Evolutionary conservation across 2,329 filamentous ascomycete genomes (phyloP).

Genomic region (Pseudocercospora fijiensis): DNA sequence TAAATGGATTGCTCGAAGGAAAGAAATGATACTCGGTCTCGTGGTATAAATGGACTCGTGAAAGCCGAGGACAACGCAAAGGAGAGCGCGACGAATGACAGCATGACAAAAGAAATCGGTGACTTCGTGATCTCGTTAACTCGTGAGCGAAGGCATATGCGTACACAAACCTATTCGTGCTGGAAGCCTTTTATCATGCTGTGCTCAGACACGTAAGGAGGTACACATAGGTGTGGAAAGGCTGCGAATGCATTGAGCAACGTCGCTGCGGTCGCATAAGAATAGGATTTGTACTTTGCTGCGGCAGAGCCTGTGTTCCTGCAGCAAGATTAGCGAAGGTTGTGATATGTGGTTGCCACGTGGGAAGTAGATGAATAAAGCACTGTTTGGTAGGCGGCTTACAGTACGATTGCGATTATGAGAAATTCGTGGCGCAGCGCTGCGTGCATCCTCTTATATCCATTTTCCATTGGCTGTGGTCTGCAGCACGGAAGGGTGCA

Average conservation of each 20-base stretch:
- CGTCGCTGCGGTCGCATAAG: background rate
- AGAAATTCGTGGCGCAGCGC: background rate
- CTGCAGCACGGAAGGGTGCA: background rate
- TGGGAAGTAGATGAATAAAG: background rate
- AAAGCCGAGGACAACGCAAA: background rate
- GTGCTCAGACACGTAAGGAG: background rate
- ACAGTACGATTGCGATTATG: background rate
- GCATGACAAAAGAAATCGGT: background rate
- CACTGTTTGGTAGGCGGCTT: background rate
- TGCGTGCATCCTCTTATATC: background rate
- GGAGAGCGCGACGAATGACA: background rate
- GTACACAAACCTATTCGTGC: background rate
- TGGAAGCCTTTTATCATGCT: background rate
- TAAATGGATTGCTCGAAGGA: background rate
- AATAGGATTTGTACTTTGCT: background rate
- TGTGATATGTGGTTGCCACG: background rate
- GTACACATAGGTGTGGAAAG: background rate
- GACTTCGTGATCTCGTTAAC: background rate
- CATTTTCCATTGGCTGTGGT: background rate
- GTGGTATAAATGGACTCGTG: background rate
- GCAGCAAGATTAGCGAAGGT: background rate
- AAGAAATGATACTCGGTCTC: background rate
- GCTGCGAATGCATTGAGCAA: background rate
- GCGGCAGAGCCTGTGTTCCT: background rate
- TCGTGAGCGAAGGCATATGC: background rate